These are phyloP conservation scores for Blastocystis hominis DNA, from an alignment of 352 stramenopile species.

Conservation along the genomic window DNA sequence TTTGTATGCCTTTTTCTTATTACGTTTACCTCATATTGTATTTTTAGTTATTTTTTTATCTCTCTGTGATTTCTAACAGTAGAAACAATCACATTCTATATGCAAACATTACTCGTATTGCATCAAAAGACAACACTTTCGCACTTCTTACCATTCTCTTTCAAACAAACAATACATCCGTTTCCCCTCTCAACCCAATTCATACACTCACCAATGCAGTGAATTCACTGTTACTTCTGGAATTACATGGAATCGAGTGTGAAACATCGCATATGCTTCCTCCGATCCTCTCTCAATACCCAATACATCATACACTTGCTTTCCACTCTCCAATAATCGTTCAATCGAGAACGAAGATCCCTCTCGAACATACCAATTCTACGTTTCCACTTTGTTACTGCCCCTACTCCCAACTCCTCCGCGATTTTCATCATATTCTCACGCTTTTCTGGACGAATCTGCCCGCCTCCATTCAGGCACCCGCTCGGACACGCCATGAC, in stretches of 20 bases:
- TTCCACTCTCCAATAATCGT: background rate
- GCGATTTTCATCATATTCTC: conserved; percentile 48
- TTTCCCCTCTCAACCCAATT: no score
- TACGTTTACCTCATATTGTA: no score
- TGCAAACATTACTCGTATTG: no score
- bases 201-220: background rate
- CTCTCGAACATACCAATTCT: conserved; percentile 1
- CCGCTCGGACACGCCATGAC: conserved; percentile 54
- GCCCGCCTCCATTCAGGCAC: conserved; percentile 40
- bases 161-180: no score
- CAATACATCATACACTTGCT: background rate
- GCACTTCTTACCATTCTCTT: no score
- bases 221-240: conserved; percentile 45
- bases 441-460: conserved; percentile 40
- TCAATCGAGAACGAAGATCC: background rate
- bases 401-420: background rate
- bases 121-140: no score
- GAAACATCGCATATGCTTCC: background rate
- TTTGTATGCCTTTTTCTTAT: no score
- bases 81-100: no score
- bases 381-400: background rate
- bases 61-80: no score
- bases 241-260: conserved; percentile 42
- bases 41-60: no score
- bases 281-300: background rate